These are phyloP conservation scores for Pseudophaeomoniella oleicola DNA, from an alignment of 2,329 filamentous ascomycete species.

Conservation along the genomic window DNA sequence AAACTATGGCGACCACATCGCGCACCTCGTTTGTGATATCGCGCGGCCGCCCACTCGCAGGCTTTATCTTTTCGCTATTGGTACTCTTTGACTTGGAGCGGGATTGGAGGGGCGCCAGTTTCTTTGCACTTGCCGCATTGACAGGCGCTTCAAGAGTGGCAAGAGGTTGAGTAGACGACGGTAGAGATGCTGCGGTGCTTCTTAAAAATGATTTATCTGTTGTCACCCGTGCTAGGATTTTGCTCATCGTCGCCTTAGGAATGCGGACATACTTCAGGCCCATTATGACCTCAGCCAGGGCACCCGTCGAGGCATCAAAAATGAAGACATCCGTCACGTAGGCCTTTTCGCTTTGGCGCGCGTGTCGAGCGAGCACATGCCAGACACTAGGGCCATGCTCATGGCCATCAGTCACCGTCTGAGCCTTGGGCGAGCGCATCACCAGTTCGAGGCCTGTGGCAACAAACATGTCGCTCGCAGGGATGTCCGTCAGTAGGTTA, in stretches of 20 bases:
- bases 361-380: conserved; percentile 16
- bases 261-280: conserved; percentile 16
- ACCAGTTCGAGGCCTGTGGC: conserved; percentile 16
- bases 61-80: not conserved
- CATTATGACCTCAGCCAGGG: conserved; percentile 16
- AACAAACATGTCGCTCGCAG: conserved; percentile 15
- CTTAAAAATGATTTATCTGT: conserved; percentile 1
- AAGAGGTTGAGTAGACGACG: not conserved
- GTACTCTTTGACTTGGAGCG: conserved; percentile 1
- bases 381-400: conserved; percentile 8
- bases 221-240: conserved; percentile 1
- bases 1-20: conserved; percentile 2
- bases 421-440: conserved; percentile 13
- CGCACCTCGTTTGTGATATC: conserved; percentile 4
- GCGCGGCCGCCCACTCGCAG: not conserved
- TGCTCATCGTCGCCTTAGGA: conserved; percentile 7
- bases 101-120: not conserved
- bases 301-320: conserved; percentile 14
- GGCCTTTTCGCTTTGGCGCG: conserved; percentile 8
- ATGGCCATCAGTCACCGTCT: not conserved
- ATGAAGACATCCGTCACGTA: conserved; percentile 19
- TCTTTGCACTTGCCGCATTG: not conserved
- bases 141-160: not conserved
- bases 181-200: not conserved
- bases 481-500: conserved; percentile 14